Evolutionary conservation across 768 basidiomycete genomes (phyloP).

Genomic region (Russula earlei): DNA sequence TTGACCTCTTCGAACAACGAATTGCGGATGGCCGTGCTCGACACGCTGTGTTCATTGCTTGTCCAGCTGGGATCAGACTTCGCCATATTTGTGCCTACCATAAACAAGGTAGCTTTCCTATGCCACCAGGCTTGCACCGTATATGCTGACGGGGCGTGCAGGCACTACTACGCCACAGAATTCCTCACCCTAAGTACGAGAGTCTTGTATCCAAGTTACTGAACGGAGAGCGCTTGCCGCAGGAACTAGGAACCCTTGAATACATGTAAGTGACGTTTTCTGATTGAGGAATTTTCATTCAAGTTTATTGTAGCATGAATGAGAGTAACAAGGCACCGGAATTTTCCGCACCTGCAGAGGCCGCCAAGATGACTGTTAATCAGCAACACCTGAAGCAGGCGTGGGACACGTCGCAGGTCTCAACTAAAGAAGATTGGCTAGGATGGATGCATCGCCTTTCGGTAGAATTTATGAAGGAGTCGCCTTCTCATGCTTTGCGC

Average conservation of each 20-base stretch:
- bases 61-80: conserved; percentile 94
- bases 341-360: conserved; percentile 69
- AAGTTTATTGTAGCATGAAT: conserved; percentile 32
- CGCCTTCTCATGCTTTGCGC: conserved; percentile 94
- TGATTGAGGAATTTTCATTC: background rate
- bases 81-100: conserved; percentile 94
- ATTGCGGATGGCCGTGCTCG: conserved; percentile 78
- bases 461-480: conserved; percentile 96
- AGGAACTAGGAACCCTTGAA: conserved; percentile 70
- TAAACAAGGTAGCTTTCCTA: conserved; percentile 66
- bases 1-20: conserved; percentile 68
- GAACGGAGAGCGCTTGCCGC: conserved; percentile 85
- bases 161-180: conserved; percentile 68
- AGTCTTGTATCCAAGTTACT: conserved; percentile 79
- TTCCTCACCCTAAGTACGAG: conserved; percentile 80
- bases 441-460: conserved; percentile 93
- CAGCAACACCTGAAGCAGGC: conserved; percentile 96
- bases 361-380: conserved; percentile 85
- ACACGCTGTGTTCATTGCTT: conserved; percentile 85
- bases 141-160: conserved; percentile 25
- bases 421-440: conserved; percentile 80
- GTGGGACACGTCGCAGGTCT: conserved; percentile 79
- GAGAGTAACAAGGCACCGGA: conserved; percentile 59
- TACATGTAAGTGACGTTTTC: conserved; percentile 38
- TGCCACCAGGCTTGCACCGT: background rate